Evolutionary conservation across 2,329 filamentous ascomycete species (phyloP).

Genomic region (Ophiostoma piceae): DNA sequence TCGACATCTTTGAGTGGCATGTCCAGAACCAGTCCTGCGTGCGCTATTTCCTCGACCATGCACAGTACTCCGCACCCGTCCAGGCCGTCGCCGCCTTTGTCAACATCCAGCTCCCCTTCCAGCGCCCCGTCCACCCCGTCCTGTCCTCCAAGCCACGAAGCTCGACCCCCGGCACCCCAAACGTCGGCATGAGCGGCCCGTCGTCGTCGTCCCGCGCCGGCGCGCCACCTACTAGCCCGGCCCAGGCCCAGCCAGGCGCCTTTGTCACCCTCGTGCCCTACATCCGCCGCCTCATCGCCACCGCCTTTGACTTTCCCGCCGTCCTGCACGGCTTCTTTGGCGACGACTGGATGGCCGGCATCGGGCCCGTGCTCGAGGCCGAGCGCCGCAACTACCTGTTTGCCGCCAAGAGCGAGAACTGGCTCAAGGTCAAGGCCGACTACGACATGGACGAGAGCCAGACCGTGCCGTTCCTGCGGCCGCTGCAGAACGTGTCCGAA

Average conservation of each 20-base stretch:
- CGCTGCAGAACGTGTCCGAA: slow-evolving; percentile 69
- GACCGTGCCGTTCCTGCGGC: slow-evolving; percentile 78
- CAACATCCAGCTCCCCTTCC: slow-evolving; percentile 87
- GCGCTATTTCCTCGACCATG: slow-evolving; percentile 84
- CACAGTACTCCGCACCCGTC: slow-evolving; percentile 74
- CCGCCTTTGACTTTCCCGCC: slow-evolving; percentile 78
- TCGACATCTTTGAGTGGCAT: slow-evolving; percentile 91
- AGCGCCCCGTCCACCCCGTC: slow-evolving; percentile 52
- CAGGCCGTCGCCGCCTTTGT: slow-evolving; percentile 85
- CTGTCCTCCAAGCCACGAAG: slow-evolving; percentile 34
- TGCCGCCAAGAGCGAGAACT: slow-evolving; percentile 85
- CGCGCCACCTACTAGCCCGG: neutral
- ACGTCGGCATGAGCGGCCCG: slow-evolving; percentile 31
- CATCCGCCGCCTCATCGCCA: slow-evolving; percentile 82
- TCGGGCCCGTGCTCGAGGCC: slow-evolving; percentile 77
- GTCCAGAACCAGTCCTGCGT: slow-evolving; percentile 85
- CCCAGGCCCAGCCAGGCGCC: slow-evolving; percentile 33
- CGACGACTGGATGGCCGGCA: slow-evolving; percentile 78
- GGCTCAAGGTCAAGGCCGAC: slow-evolving; percentile 80
- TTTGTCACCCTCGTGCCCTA: slow-evolving; percentile 75
- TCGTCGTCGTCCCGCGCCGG: neutral
- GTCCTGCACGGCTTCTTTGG: slow-evolving; percentile 96
- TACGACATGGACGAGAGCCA: slow-evolving; percentile 86
- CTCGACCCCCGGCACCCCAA: neutral
- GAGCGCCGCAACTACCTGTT: slow-evolving; percentile 94